A percentile compares a stretch with the other conserved stretches of the same genome.
These are phyloP conservation scores for Fusarium agapanthi DNA, from an alignment of 2,329 filamentous ascomycete species.

Conservation along the genomic window DNA sequence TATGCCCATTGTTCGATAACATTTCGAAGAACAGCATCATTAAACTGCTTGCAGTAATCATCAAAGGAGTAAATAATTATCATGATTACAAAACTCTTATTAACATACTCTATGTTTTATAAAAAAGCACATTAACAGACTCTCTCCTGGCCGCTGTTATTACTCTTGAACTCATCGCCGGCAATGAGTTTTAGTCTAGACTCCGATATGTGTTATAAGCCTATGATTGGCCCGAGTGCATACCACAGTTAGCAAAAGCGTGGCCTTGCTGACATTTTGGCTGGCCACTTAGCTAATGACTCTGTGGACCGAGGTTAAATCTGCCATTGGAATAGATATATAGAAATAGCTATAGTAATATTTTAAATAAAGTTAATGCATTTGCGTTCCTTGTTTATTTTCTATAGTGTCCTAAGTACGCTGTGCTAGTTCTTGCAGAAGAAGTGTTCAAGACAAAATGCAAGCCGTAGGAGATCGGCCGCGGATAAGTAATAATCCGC, in stretches of 20 bases:
- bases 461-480: too few relatives aligned
- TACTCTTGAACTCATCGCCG: accelerated
- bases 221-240: not conserved
- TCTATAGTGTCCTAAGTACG: accelerated
- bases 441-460: accelerated
- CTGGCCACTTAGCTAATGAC: not conserved
- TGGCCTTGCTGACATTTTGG: not conserved
- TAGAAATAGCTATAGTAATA: accelerated
- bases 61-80: too few relatives aligned
- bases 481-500: not conserved
- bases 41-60: too few relatives aligned
- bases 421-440: accelerated
- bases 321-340: accelerated
- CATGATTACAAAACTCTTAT: too few relatives aligned
- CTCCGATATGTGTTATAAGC: accelerated
- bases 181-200: accelerated
- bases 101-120: too few relatives aligned
- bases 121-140: accelerated
- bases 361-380: accelerated
- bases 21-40: too few relatives aligned
- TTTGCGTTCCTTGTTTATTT: accelerated
- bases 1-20: too few relatives aligned
- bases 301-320: accelerated
- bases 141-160: accelerated
- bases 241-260: not conserved